Evolutionary conservation across 345 rosid species (phyloP).

Genomic region (Citropsis articulata): DNA sequence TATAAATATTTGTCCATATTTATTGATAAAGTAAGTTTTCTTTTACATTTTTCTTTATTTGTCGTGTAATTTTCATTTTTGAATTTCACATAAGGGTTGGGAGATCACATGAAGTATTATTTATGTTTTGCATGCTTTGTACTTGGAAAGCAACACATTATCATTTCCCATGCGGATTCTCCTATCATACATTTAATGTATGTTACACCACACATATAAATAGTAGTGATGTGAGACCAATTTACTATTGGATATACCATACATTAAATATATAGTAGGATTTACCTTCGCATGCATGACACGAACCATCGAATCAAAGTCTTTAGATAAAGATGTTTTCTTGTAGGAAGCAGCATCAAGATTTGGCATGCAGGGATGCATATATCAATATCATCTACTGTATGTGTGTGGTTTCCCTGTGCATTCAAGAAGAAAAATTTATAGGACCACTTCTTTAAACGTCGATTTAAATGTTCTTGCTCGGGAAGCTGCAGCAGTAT

Average conservation of each 20-base stretch:
- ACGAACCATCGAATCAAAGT: neutral
- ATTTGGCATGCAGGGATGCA: slow-evolving; percentile 1
- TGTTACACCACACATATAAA: no score
- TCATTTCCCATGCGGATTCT: neutral
- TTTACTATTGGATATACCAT: no score
- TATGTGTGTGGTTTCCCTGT: neutral
- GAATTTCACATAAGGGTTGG: neutral
- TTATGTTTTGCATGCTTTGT: neutral
- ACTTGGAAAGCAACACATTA: neutral
- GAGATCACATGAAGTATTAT: neutral
- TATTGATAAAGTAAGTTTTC: no score
- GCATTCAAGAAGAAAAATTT: neutral
- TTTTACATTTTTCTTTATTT: no score
- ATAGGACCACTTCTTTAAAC: neutral
- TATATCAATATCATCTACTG: neutral
- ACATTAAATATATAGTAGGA: no score
- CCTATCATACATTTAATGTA: no score
- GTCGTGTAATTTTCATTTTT: no score
- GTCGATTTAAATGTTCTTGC: neutral
- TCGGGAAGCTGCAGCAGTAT: neutral
- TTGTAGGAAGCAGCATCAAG: neutral
- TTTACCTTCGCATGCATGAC: neutral
- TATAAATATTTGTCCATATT: no score
- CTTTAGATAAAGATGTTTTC: neutral
- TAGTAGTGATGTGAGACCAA: no score